These are phyloP conservation scores for Cardamine resedifolia DNA, from an alignment of 345 rosid species.

Conservation along the genomic window DNA sequence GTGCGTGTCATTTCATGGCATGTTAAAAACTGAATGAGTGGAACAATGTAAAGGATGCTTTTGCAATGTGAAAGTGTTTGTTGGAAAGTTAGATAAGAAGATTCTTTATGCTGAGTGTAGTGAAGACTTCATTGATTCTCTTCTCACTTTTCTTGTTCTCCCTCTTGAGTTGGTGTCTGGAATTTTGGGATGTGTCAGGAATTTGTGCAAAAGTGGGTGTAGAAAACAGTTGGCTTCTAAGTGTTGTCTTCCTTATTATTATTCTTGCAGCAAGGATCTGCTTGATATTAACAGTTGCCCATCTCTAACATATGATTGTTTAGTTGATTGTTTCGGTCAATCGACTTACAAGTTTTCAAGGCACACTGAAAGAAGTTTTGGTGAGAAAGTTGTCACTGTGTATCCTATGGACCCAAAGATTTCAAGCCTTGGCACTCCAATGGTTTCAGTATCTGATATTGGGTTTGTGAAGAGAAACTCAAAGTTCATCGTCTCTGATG, in stretches of 20 bases:
- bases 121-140: conserved; percentile 11
- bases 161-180: neutral
- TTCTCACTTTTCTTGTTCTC: neutral
- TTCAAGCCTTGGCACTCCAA: neutral
- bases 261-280: neutral
- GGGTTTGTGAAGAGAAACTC: neutral
- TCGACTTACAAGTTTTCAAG: too few species aligned
- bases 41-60: neutral
- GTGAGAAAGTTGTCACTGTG: too few species aligned
- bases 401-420: neutral
- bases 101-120: conserved; percentile 8
- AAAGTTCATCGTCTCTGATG: neutral
- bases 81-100: neutral
- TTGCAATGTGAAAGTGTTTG: neutral
- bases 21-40: neutral
- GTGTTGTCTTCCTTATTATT: too few species aligned
- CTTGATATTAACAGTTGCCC: neutral
- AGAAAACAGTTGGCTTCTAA: neutral
- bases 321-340: too few species aligned
- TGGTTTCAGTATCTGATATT: too few species aligned
- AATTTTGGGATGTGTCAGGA: neutral
- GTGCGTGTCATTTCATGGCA: neutral
- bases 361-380: too few species aligned
- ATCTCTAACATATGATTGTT: neutral
- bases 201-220: neutral